Base-by-base conservation (phyloP, 164 flowering plant genomes). In the Annona cherimola region DNA sequence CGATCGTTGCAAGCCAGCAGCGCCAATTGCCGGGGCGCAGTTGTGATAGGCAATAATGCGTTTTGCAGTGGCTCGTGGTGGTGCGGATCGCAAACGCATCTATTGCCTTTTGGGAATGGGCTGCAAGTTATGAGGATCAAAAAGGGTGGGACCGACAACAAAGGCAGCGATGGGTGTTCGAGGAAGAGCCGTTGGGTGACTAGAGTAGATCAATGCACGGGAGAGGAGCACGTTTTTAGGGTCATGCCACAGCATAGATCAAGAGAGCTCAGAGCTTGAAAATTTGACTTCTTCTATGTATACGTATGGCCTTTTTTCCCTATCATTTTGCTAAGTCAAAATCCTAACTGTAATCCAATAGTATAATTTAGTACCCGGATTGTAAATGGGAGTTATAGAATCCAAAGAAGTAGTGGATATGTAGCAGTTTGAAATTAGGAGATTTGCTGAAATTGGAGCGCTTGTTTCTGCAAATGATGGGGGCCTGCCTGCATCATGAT, bases 151-250 rank as follows among this genome's bases (percentile, higher is more conserved):
- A 11, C 9, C 14, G 14, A 9, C 57, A 26, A 1, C 35, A 26
- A 26, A 26, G 63, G 40, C 20, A 12, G 54, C 69, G 63, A 73
- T 61, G 76, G 74, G 50, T 18, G 7, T 62, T 69, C 76, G 9
- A 84, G 76, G 82, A 83, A 54, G 81, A 86, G 92, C 72, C 84
- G 69, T 7, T 93, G 98, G 98, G 78, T 89, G 71, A 88, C 87
- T 12, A 86, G 76, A 70, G 86, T 93, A 4, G 96, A 93, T 70
- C 76, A 85, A 50, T 83, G 82, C 70, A 93, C 98, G 0, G 98
- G 96, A 2, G 98, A 93, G 82, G 96, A 92, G 67, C 96, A 92
- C 81, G 90, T 90, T 7, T 89, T 83, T 45, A 82, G 94, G 78
- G 81, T 92, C 69, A 85, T 79, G 70, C 71, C 79, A 62, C 76